A percentile compares a stretch with the other conserved stretches of the same genome.
Evolutionary conservation across 2,329 filamentous ascomycete species (phyloP).

Genomic region (Apiospora phragmitis): DNA sequence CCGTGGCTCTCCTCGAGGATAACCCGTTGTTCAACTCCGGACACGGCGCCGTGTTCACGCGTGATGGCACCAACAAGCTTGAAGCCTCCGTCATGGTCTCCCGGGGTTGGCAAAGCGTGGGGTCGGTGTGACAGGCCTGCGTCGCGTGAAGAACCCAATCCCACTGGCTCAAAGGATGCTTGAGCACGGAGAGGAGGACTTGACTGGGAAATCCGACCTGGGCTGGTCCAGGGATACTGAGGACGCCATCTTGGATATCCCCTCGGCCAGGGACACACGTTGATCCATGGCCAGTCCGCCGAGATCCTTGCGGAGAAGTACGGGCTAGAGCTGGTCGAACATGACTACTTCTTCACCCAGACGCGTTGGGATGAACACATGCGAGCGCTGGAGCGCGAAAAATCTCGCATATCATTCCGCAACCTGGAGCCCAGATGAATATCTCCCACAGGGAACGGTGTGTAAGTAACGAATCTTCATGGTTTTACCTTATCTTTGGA

Average conservation of each 20-base stretch:
- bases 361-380: slow-evolving; percentile 77
- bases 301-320: slow-evolving; percentile 68
- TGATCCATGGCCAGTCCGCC: slow-evolving; percentile 66
- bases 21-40: slow-evolving; percentile 83
- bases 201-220: slow-evolving; percentile 37
- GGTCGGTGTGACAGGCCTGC: slow-evolving; percentile 73
- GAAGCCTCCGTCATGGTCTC: slow-evolving; percentile 88
- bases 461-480: background rate
- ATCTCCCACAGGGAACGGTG: slow-evolving; percentile 80
- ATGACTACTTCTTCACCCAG: slow-evolving; percentile 77
- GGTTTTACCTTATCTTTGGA: too few species aligned
- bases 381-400: slow-evolving; percentile 54
- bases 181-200: slow-evolving; percentile 62
- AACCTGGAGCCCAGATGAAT: slow-evolving; percentile 62
- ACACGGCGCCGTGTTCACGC: slow-evolving; percentile 83
- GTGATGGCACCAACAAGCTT: slow-evolving; percentile 79
- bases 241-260: slow-evolving; percentile 38
- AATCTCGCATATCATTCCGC: slow-evolving; percentile 29
- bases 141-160: slow-evolving; percentile 77
- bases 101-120: slow-evolving; percentile 71
- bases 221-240: slow-evolving; percentile 14
- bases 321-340: slow-evolving; percentile 69
- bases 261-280: slow-evolving; percentile 69
- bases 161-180: slow-evolving; percentile 71
- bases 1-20: slow-evolving; percentile 75